Evolutionary conservation across 441 rosid species (phyloP).

Genomic region (Gossypium davidsonii): DNA sequence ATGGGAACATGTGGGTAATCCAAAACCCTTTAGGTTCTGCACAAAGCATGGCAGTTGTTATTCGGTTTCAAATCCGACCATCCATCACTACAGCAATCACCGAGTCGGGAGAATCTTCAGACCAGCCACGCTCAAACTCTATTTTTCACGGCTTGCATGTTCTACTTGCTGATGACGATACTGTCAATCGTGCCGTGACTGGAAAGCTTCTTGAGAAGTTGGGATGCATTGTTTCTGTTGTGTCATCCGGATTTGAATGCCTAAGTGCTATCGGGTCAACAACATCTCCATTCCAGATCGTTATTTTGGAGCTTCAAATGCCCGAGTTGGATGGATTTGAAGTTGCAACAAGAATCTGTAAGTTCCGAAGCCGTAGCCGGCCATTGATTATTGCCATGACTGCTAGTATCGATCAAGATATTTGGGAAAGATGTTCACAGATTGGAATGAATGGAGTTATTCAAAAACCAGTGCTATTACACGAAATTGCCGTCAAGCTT

Average conservation of each 20-base stretch:
- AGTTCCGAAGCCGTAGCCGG: slow-evolving; percentile 53
- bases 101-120: slow-evolving; percentile 49
- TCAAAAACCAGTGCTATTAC: slow-evolving; percentile 62
- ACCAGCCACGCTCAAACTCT: slow-evolving; percentile 48
- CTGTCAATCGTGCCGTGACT: slow-evolving; percentile 64
- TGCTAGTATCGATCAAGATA: slow-evolving; percentile 46
- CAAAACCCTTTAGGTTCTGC: slow-evolving; percentile 48
- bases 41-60: slow-evolving; percentile 59
- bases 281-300: slow-evolving; percentile 46
- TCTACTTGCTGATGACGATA: slow-evolving; percentile 69
- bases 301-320: slow-evolving; percentile 78
- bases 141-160: slow-evolving; percentile 64
- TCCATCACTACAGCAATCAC: slow-evolving; percentile 29
- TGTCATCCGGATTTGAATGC: slow-evolving; percentile 74
- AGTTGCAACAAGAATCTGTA: slow-evolving; percentile 67
- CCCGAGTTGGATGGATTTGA: slow-evolving; percentile 76
- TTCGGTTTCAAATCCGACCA: slow-evolving; percentile 52
- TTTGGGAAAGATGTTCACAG: slow-evolving; percentile 62
- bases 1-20: slow-evolving; percentile 63
- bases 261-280: slow-evolving; percentile 47
- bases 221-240: slow-evolving; percentile 63
- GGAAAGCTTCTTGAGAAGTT: slow-evolving; percentile 73
- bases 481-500: slow-evolving; percentile 66
- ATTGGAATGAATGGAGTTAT: slow-evolving; percentile 76
- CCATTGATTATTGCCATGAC: slow-evolving; percentile 69